Conservation (phyloP, 139 green algal genomes). For the Coelastrella sp. region DNA sequence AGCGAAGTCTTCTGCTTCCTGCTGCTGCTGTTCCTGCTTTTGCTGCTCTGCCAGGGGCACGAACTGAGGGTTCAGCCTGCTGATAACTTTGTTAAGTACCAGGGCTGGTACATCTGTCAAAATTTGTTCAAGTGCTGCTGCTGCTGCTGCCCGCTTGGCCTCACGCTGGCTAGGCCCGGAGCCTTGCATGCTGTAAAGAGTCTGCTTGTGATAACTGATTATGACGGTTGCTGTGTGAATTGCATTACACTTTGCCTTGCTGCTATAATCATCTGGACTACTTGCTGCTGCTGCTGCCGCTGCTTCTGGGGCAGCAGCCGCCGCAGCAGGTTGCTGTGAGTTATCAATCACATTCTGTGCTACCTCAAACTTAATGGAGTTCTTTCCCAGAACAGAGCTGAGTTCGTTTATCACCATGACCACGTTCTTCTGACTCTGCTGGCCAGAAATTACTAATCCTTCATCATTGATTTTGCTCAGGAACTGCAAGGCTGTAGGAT, state of each 20-base stretch:
- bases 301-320: not conserved
- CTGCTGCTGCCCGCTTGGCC: conserved; percentile 13
- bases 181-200: not conserved
- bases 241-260: not conserved
- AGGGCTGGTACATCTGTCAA: not conserved
- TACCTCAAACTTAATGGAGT: not conserved
- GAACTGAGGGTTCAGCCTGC: not conserved
- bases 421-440: not conserved
- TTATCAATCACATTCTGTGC: not conserved
- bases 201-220: conserved; percentile 2
- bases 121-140: conserved; percentile 26
- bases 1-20: not conserved
- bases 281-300: not conserved
- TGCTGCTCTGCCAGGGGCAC: not conserved
- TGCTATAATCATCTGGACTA: not conserved
- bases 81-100: not conserved
- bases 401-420: conserved; percentile 10
- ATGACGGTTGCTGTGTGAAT: not conserved
- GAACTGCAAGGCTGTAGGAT: conserved; percentile 5
- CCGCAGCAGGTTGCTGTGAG: conserved; percentile 3
- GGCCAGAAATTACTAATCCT: not conserved
- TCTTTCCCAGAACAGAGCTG: not conserved
- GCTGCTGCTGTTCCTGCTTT: conserved; percentile 4
- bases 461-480: not conserved
- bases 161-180: not conserved